Base-by-base conservation (phyloP, 805 yeast species). In the Cyberlindnera xishuangbannaensis region DNA sequence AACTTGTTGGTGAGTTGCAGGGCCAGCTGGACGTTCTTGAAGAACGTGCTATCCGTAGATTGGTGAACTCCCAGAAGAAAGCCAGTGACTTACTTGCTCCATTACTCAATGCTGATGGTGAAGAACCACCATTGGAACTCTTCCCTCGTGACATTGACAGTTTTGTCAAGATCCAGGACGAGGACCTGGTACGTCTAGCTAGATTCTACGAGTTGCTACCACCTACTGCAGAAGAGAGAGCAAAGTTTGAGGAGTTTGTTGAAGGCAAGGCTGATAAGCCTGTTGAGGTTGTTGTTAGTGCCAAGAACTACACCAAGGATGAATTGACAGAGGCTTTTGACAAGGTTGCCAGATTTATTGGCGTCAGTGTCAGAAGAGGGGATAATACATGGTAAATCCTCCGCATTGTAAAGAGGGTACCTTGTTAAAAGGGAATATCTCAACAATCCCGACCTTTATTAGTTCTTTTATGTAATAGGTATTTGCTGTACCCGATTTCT, bases 1-100 rank as follows among this genome's bases (percentile, higher is more conserved):
- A 85, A 52, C 65, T 88, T 28, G 97, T 87, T 11, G 85, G 84
- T 9, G 97, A 88, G 56, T 62, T 88, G 36, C 97, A 88, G 58
- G 83, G 84, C 7, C 97, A 88, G 59, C 67, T 88, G 50, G 88
- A 83, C 33, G 64, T 71, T 16, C 55, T 83, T 21, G 97, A 88
- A 52, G 84, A 83, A 45, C 71, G 95, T 45, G 72, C 82, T 13
- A 70, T 83, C 27, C 69, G 83, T 43, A 69, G 97, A 56, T 62
- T 78, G 4, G 71, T 73, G 42, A 87, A 87, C 53, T 64, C 83
- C 1, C 66, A 68, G 17, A 64, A 76, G 36, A 45, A 51, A 0
- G 53, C 55, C 0, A 60, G 60, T 12, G 76, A 67, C 13, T 41
- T 55, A 6, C 50, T 86, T n/a, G 83, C 82, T 0, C 81, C 88